phyloP scores from a whole-genome alignment of 352 stramenopile species.

The Peronospora belbahrii region DNA sequence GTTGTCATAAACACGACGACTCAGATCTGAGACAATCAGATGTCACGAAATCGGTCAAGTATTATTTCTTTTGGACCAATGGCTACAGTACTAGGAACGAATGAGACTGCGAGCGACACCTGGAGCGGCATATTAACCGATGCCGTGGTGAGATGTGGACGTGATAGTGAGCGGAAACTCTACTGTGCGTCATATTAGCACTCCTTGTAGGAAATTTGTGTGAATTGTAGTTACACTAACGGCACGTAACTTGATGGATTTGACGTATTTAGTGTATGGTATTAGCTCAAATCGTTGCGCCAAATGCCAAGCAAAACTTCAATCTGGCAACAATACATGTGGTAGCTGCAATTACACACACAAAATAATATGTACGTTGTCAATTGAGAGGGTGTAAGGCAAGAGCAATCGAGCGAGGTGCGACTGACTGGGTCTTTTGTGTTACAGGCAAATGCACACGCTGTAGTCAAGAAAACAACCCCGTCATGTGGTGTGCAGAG shows the following conservation, averaged over 20 bases:
- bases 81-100: conserved; percentile 4
- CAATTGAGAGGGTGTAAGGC: neutral
- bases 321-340: conserved; percentile 25
- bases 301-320: conserved; percentile 37
- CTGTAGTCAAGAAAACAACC: conserved; percentile 27
- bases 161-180: conserved; percentile 39
- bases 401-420: neutral
- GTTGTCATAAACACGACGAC: too few relatives aligned
- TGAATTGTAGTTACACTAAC: neutral
- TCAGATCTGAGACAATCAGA: conserved; percentile 7
- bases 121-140: conserved; percentile 39
- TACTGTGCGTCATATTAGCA: conserved; percentile 28
- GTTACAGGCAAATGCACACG: conserved; percentile 35
- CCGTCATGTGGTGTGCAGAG: conserved; percentile 55
- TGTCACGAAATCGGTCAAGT: neutral
- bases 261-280: conserved; percentile 43
- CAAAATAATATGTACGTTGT: conserved; percentile 27
- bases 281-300: conserved; percentile 45
- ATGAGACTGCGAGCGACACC: conserved; percentile 1
- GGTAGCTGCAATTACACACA: conserved; percentile 36
- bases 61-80: conserved; percentile 10
- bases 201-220: neutral
- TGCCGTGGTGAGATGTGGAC: conserved; percentile 39
- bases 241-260: too few relatives aligned
- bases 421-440: neutral